Conservation (phyloP, 331 rosid species). For the Pyracantha coccinea region DNA sequence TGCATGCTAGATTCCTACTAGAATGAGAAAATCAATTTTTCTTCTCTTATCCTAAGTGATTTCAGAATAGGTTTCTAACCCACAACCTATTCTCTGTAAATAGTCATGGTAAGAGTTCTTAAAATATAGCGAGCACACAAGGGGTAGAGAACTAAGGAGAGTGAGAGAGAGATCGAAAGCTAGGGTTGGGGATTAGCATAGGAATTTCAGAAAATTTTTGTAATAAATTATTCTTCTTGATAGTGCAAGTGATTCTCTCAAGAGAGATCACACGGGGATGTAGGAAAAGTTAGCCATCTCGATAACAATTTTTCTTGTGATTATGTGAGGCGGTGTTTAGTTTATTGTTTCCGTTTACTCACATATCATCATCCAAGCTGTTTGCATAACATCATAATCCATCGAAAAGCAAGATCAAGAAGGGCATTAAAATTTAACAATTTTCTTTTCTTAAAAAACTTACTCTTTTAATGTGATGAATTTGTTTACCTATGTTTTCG, state of each 20-base stretch:
- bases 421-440: background rate
- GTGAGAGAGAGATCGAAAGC: background rate
- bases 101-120: background rate
- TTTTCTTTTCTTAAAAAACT: background rate
- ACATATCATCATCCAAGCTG: no score
- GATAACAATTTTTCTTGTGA: background rate
- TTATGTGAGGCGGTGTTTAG: background rate
- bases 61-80: background rate
- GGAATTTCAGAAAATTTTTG: background rate
- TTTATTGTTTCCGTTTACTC: no score
- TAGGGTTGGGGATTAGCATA: background rate
- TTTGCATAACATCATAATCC: no score
- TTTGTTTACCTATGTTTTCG: slow-evolving; percentile 5
- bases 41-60: background rate
- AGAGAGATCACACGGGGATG: background rate
- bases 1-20: no score
- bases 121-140: background rate
- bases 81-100: background rate
- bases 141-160: background rate
- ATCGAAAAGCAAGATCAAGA: no score
- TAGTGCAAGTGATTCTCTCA: background rate
- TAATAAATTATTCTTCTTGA: background rate
- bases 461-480: background rate
- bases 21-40: background rate
- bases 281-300: background rate